Evolutionary conservation across 176 grass and related monocot species (phyloP).

Genomic region (Cocos nucifera): DNA sequence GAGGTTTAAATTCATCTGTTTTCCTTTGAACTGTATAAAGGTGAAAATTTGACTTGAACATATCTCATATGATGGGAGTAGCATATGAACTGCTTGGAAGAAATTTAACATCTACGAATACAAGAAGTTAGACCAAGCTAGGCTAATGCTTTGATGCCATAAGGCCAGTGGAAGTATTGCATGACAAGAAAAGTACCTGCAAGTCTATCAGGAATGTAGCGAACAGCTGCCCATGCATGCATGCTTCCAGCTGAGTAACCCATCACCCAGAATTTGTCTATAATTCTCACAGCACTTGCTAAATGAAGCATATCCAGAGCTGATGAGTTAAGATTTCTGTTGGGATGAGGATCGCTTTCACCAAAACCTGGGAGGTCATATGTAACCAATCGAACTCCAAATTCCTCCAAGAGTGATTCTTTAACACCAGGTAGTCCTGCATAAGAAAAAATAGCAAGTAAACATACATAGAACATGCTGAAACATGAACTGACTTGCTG

Average conservation of each 20-base stretch:
- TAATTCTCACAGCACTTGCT: constrained; percentile 47
- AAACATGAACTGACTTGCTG: too few relatives aligned
- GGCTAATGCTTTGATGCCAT: too few relatives aligned
- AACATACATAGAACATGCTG: too few relatives aligned
- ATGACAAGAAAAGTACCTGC: constrained; percentile 35
- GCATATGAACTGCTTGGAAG: too few relatives aligned
- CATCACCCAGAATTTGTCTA: constrained; percentile 78
- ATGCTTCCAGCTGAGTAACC: constrained; percentile 82
- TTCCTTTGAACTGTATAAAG: too few relatives aligned
- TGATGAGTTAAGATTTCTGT: constrained; percentile 78
- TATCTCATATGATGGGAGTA: too few relatives aligned
- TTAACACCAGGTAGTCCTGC: constrained; percentile 84
- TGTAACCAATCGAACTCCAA: constrained; percentile 73
- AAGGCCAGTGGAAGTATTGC: too few relatives aligned
- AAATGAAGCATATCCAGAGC: constrained; percentile 91
- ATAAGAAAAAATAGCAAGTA: constrained; percentile 7
- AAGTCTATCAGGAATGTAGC: constrained; percentile 77
- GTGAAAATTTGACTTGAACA: too few relatives aligned
- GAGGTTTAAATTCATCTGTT: too few relatives aligned
- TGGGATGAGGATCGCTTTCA: constrained; percentile 87
- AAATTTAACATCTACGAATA: too few relatives aligned
- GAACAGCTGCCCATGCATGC: constrained; percentile 94
- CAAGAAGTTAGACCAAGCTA: too few relatives aligned
- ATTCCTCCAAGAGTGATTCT: constrained; percentile 66
- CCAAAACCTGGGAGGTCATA: constrained; percentile 99